Percentiles rank a stretch among this genome's conserved stretches.
Conservation (phyloP, 192 early-diverging fungal species). For the Podila verticillata region DNA sequence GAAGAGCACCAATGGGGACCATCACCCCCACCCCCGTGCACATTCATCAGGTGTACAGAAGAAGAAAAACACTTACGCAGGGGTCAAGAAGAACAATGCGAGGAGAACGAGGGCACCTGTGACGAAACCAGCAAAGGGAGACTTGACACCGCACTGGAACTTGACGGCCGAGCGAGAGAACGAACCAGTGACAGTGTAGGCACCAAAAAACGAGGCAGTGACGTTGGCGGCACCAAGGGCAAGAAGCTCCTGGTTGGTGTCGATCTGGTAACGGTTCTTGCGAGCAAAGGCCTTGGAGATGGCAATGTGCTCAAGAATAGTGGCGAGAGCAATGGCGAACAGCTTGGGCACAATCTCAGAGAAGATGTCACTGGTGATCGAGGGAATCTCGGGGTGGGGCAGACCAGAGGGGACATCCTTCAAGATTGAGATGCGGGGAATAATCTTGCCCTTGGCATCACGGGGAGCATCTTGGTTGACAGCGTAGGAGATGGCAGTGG, state of each 20-base stretch:
- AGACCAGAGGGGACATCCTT: constrained; percentile 81
- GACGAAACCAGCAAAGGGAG: constrained; percentile 82
- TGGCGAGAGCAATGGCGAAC: constrained; percentile 74
- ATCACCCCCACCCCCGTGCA: too few relatives aligned
- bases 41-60: background rate
- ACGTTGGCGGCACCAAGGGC: constrained; percentile 91
- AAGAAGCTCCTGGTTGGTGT: constrained; percentile 89
- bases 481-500: constrained; percentile 74
- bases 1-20: background rate
- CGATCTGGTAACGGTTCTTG: constrained; percentile 81
- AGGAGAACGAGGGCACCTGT: constrained; percentile 84
- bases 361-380: constrained; percentile 60
- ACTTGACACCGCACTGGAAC: constrained; percentile 85
- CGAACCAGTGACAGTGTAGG: constrained; percentile 90
- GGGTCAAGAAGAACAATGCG: constrained; percentile 83
- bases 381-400: constrained; percentile 65
- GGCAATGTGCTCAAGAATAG: constrained; percentile 92
- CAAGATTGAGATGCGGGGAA: constrained; percentile 70
- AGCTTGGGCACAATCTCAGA: constrained; percentile 61
- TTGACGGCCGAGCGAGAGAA: constrained; percentile 96
- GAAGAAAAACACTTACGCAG: constrained; percentile 52
- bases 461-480: constrained; percentile 58
- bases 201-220: constrained; percentile 86
- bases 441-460: constrained; percentile 54
- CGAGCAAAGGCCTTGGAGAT: constrained; percentile 90